These are phyloP conservation scores for Magnolia sinica DNA, from an alignment of 164 flowering plant species.

Conservation along the genomic window DNA sequence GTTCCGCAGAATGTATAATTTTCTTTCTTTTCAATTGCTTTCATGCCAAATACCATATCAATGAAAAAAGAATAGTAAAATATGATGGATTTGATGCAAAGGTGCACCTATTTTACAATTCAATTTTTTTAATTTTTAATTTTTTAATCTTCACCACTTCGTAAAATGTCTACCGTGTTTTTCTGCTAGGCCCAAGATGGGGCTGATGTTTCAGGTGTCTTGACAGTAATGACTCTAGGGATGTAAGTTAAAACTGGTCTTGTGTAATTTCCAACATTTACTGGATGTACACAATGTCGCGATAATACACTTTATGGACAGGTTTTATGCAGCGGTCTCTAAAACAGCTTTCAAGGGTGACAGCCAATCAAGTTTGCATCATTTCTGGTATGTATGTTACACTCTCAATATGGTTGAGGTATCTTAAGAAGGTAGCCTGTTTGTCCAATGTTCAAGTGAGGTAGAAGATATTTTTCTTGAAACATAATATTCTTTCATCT, in stretches of 20 bases:
- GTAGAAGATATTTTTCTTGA: neutral
- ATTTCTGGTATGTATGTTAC: no score
- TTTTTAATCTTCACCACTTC: neutral
- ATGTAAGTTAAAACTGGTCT: conserved; percentile 55
- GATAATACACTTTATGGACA: conserved; percentile 26
- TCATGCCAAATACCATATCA: no score
- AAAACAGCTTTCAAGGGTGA: conserved; percentile 92
- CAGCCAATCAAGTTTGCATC: conserved; percentile 86
- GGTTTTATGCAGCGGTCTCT: conserved; percentile 92
- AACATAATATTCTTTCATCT: no score
- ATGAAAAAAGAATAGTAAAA: no score
- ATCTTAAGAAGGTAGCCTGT: no score
- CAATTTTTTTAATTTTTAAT: no score
- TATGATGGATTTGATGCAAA: no score
- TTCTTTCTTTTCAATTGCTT: no score
- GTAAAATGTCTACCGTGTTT: neutral
- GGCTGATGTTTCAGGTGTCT: conserved; percentile 80
- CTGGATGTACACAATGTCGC: conserved; percentile 2
- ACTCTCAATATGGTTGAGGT: no score
- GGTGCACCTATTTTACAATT: neutral
- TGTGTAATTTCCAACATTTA: neutral
- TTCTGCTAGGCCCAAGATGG: conserved; percentile 76
- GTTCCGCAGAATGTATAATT: no score
- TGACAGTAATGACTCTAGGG: conserved; percentile 93
- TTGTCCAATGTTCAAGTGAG: no score